Conservation (phyloP, 1,139 yeast genomes). For the Yamadazyma sp. region DNA sequence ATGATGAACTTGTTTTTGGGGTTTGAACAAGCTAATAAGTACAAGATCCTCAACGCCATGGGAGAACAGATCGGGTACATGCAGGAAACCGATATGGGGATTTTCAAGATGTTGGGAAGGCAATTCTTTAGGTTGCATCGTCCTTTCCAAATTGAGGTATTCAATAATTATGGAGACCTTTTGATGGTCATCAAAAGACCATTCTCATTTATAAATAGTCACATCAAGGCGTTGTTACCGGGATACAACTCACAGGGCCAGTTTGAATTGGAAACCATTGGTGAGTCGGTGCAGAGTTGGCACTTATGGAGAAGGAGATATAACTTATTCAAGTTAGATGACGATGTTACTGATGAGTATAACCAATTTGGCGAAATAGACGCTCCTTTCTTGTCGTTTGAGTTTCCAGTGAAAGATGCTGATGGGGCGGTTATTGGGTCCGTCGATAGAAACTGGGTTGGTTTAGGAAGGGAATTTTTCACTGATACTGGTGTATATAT, state of each 20-base stretch:
- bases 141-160: constrained; percentile 81
- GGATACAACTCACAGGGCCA: constrained; percentile 38
- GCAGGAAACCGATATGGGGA: constrained; percentile 76
- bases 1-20: constrained; percentile 84
- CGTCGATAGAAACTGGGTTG: constrained; percentile 93
- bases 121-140: constrained; percentile 82
- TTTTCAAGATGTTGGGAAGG: constrained; percentile 67
- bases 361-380: constrained; percentile 83
- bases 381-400: constrained; percentile 83
- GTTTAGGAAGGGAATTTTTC: constrained; percentile 85
- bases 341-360: constrained; percentile 46
- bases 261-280: constrained; percentile 54
- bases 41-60: constrained; percentile 66
- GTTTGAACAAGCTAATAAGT: constrained; percentile 86
- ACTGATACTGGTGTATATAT: constrained; percentile 95
- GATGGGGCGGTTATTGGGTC: constrained; percentile 62
- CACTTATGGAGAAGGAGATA: constrained; percentile 90
- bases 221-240: constrained; percentile 72
- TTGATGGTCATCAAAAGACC: constrained; percentile 75
- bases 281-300: constrained; percentile 91
- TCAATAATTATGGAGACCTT: constrained; percentile 67
- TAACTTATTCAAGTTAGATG: constrained; percentile 64
- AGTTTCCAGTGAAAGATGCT: constrained; percentile 72
- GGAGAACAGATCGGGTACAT: constrained; percentile 81
- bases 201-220: constrained; percentile 85